Evolutionary conservation across 2,329 filamentous ascomycete genomes (phyloP), one percentile per base, ranked within the genome.

Genomic region (Ploettnerulaceae sp.): DNA sequence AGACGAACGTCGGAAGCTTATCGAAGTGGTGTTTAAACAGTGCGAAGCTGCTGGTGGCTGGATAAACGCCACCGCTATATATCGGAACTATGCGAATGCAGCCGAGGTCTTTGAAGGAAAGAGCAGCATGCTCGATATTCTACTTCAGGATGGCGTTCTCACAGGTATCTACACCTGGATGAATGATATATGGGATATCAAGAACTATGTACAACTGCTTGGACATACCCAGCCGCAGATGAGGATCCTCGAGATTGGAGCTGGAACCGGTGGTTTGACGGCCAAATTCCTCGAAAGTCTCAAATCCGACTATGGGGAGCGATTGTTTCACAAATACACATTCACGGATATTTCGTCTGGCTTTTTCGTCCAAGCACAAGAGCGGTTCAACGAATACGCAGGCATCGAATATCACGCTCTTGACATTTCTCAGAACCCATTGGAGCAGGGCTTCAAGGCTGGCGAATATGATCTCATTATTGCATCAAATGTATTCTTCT

Each of bases 361-460:
- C 1, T 70, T 69, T 57, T 69, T 70, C 37, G 58, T 58, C 15
- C 49, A 57, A 8, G 66, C 66, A 0, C 49, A 53, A 29, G 43
- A 54, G 17, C 14, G 43, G 8, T 52, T 54, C 24, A 39, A 45
- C 14, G 39, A 37, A 15, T 51, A 40, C 21, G 2, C 7, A n/a
- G 37, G 25, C 14, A 60, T 68, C 43, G 51, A 55, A 11, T 68
- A 57, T 52, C 54, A 52, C 38, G 57, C 57, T 15, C 57, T 67
- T 1, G 38, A 52, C 21, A 45, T 50, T 2, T 8, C 20, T 4
- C 24, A 48, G 33, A 40, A 49, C 39, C 41, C 49, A 8, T 12
- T 22, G 5, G 40, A 49, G 7, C 57, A 59, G 43, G 53, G 54
- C 4, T 57, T 55, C 25, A 26, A 39, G n/a, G 15, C 17, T 2